Conservation (phyloP, 2,329 filamentous ascomycete species). For the Hymenoscyphus salicellus region DNA sequence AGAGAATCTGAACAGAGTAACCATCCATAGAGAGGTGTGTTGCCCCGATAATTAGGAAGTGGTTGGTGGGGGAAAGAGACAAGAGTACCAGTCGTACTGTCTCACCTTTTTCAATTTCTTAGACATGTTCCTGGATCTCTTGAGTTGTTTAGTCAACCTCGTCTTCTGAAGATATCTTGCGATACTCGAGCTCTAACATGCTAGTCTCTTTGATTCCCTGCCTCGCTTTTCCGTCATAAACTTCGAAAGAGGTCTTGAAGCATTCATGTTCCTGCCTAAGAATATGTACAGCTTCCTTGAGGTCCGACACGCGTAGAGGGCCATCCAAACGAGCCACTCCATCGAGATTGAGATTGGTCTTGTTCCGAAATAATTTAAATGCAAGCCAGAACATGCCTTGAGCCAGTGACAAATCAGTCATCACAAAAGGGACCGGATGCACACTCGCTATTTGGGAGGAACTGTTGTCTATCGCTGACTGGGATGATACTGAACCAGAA, state of each 20-base stretch:
- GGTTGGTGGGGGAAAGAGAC: background rate
- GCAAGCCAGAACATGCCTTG: conserved; percentile 5
- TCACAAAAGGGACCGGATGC: background rate
- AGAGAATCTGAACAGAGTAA: background rate
- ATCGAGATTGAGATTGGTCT: background rate
- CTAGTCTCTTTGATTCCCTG: background rate
- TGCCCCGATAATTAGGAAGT: background rate
- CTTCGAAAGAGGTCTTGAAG: background rate
- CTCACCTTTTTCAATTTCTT: background rate
- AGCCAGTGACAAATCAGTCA: background rate
- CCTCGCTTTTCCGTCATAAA: background rate
- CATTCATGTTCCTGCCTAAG: background rate
- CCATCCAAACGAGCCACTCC: background rate
- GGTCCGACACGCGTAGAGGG: background rate
- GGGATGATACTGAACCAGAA: background rate
- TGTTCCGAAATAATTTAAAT: background rate
- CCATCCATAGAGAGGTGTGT: conserved; percentile 6
- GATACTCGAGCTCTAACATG: background rate
- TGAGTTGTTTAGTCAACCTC: background rate
- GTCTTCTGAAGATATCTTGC: background rate
- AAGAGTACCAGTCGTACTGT: background rate
- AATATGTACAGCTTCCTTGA: background rate
- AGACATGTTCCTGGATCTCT: background rate
- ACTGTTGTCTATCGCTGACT: background rate
- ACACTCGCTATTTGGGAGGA: background rate